These are phyloP conservation scores for Tremella fuciformis DNA, from an alignment of 768 basidiomycete genomes.

Conservation along the genomic window DNA sequence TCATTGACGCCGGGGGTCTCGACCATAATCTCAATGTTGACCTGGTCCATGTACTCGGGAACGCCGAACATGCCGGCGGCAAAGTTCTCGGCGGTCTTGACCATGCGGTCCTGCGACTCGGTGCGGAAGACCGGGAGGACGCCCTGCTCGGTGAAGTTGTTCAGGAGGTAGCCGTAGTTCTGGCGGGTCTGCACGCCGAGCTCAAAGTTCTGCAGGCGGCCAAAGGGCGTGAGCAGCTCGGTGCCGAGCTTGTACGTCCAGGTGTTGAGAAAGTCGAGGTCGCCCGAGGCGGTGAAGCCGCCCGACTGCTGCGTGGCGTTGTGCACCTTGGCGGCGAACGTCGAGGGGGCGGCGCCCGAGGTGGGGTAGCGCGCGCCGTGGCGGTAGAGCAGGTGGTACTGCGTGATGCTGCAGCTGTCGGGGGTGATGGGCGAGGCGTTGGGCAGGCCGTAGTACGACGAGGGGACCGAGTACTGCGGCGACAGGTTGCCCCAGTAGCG, in stretches of 20 bases:
- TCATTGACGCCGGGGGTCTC: slow-evolving; percentile 47
- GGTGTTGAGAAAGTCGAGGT: slow-evolving; percentile 37
- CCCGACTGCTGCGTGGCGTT: slow-evolving; percentile 31
- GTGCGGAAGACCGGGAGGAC: slow-evolving; percentile 59
- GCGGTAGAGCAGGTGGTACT: slow-evolving; percentile 39
- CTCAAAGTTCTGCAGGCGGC: slow-evolving; percentile 47
- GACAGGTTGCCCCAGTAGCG: slow-evolving; percentile 50
- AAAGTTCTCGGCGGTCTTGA: slow-evolving; percentile 59
- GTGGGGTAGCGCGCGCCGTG: slow-evolving; percentile 52
- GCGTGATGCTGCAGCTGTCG: slow-evolving; percentile 42
- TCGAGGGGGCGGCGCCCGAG: slow-evolving; percentile 30
- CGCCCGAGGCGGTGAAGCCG: slow-evolving; percentile 26
- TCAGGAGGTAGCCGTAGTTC: slow-evolving; percentile 40
- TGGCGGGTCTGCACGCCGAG: slow-evolving; percentile 41
- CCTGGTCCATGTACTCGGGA: slow-evolving; percentile 55
- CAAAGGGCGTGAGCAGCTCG: slow-evolving; percentile 40
- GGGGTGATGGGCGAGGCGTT: slow-evolving; percentile 44
- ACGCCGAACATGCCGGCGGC: slow-evolving; percentile 60
- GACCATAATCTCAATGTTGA: slow-evolving; percentile 47
- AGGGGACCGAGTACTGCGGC: slow-evolving; percentile 46
- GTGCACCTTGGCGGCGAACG: slow-evolving; percentile 41
- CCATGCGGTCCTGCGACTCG: slow-evolving; percentile 60
- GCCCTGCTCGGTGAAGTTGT: slow-evolving; percentile 42
- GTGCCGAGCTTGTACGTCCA: slow-evolving; percentile 46
- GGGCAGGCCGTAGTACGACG: slow-evolving; percentile 44